Evolutionary conservation across 768 basidiomycete species (phyloP).

Genomic region (Termitomyces sp.): DNA sequence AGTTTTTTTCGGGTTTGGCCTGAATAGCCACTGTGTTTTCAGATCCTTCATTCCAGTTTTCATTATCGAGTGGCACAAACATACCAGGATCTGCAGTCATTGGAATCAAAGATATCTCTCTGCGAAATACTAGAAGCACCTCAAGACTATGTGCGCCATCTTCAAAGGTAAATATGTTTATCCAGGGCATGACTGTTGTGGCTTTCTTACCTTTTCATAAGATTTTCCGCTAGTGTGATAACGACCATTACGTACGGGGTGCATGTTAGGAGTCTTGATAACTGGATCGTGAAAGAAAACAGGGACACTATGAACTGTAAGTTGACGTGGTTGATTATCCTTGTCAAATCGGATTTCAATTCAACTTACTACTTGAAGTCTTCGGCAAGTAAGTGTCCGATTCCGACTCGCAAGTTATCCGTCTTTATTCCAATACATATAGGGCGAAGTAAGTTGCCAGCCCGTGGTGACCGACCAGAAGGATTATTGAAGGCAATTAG

Average conservation of each 20-base stretch:
- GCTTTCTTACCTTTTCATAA: slow-evolving; percentile 9
- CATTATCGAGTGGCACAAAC: slow-evolving; percentile 34
- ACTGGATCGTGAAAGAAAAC: slow-evolving; percentile 44
- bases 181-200: no score
- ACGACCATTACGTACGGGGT: slow-evolving; percentile 39
- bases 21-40: background rate
- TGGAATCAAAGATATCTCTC: slow-evolving; percentile 41
- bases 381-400: background rate
- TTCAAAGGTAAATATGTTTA: slow-evolving; percentile 26
- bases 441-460: background rate
- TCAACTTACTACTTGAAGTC: background rate
- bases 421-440: background rate
- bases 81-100: slow-evolving; percentile 40
- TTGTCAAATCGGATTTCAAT: background rate
- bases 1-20: background rate
- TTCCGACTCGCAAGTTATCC: background rate
- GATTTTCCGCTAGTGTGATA: slow-evolving; percentile 40
- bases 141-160: slow-evolving; percentile 31
- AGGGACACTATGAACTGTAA: slow-evolving; percentile 38
- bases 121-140: slow-evolving; percentile 35
- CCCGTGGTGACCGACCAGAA: background rate
- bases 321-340: slow-evolving; percentile 7
- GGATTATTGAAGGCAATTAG: slow-evolving; percentile 15
- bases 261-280: slow-evolving; percentile 36
- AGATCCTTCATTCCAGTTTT: slow-evolving; percentile 41